phyloP scores from a whole-genome alignment of 2,329 filamentous ascomycete species.

The Ceratocystis huliohia region DNA sequence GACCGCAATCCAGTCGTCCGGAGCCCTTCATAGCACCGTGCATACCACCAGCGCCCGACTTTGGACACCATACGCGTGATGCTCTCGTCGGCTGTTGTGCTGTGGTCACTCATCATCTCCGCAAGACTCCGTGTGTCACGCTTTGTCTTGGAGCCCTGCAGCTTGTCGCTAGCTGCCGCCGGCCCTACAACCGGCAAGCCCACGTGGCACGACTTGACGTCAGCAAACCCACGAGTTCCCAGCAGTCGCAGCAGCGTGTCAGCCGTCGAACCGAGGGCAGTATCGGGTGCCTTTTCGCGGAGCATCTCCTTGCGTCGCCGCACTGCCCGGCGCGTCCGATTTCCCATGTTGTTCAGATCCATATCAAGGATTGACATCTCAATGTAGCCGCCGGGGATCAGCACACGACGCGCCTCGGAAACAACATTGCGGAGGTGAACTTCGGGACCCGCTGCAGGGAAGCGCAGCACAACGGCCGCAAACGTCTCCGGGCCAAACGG shows the following conservation, averaged over 20 bases:
- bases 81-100: conserved; percentile 61
- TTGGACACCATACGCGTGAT: conserved; percentile 87
- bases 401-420: conserved; percentile 61
- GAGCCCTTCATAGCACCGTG: conserved; percentile 67
- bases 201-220: conserved; percentile 63
- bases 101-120: conserved; percentile 60
- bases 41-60: conserved; percentile 95
- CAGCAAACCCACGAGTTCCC: conserved; percentile 55
- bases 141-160: conserved; percentile 23
- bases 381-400: conserved; percentile 67
- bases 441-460: conserved; percentile 57
- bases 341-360: conserved; percentile 73
- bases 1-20: not conserved
- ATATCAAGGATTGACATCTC: conserved; percentile 67
- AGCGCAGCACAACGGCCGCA: conserved; percentile 62
- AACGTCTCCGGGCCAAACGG: conserved; percentile 68
- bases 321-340: conserved; percentile 53
- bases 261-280: conserved; percentile 47
- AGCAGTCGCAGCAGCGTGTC: conserved; percentile 54
- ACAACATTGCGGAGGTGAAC: conserved; percentile 57
- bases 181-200: conserved; percentile 51
- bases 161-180: conserved; percentile 26
- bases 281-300: conserved; percentile 45
- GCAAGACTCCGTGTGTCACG: conserved; percentile 45
- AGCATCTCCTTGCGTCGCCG: conserved; percentile 60